A percentile compares a stretch with the other conserved stretches of the same genome.
Evolutionary conservation across 768 basidiomycete genomes (phyloP).

Genomic region (Piloderma croceum): DNA sequence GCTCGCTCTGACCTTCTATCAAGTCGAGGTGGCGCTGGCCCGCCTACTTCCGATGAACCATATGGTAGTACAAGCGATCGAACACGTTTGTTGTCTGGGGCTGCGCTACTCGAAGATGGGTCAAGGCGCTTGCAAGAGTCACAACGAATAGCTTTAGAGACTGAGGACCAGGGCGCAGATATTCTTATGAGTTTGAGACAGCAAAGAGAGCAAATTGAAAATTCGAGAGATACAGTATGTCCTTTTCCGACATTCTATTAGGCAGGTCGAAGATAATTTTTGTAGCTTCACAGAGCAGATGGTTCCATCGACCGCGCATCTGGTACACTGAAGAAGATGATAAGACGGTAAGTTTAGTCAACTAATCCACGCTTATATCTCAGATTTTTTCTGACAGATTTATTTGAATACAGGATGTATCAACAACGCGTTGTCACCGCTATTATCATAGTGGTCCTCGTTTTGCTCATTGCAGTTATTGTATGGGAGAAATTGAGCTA

Average conservation of each 20-base stretch:
- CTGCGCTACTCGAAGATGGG: conserved; percentile 76
- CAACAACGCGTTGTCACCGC: conserved; percentile 88
- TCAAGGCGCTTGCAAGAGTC: conserved; percentile 81
- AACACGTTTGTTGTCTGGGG: conserved; percentile 74
- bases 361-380: conserved; percentile 4
- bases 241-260: not conserved
- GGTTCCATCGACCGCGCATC: conserved; percentile 86
- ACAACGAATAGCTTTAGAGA: conserved; percentile 90
- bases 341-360: conserved; percentile 64
- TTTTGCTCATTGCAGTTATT: conserved; percentile 77
- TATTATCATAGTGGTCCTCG: conserved; percentile 78
- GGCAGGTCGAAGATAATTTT: too few species aligned
- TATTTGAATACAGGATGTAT: conserved; percentile 71
- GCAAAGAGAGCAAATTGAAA: conserved; percentile 93
- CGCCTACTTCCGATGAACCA: conserved; percentile 73
- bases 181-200: conserved; percentile 79
- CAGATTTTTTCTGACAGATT: conserved; percentile 18
- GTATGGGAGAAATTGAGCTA: conserved; percentile 76
- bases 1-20: conserved; percentile 78
- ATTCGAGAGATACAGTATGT: conserved; percentile 81
- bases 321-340: conserved; percentile 91
- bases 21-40: conserved; percentile 31
- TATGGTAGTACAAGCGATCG: conserved; percentile 68
- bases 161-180: conserved; percentile 91
- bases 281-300: conserved; percentile 80